phyloP scores from a whole-genome alignment of 208 protist genomes.

The Cochliopodium minus region DNA sequence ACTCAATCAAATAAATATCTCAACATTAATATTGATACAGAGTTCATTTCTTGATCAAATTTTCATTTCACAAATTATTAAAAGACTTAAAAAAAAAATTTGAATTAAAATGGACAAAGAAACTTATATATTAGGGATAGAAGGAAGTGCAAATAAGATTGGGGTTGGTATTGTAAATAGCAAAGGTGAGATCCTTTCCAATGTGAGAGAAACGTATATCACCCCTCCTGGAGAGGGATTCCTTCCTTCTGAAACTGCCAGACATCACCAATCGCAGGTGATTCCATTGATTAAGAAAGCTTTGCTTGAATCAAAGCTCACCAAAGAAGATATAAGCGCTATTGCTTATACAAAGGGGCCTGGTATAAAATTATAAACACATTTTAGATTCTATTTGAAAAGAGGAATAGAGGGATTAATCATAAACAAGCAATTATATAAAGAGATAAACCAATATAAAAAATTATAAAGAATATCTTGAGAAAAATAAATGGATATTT shows the following conservation, averaged over 20 bases:
- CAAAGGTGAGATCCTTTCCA: constrained; percentile 77
- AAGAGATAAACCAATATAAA: too few species aligned
- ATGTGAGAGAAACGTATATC: constrained; percentile 88
- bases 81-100: too few species aligned
- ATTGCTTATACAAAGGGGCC: constrained; percentile 92
- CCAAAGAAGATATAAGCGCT: constrained; percentile 53
- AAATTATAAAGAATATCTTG: too few species aligned
- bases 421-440: too few species aligned
- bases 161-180: constrained; percentile 84
- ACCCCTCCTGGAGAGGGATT: constrained; percentile 92
- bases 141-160: constrained; percentile 32
- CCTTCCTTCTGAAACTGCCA: constrained; percentile 85
- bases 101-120: too few species aligned
- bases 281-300: constrained; percentile 66
- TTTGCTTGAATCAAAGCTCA: constrained; percentile 59
- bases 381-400: constrained; percentile 2
- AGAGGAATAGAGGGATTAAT: neutral
- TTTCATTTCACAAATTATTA: too few species aligned
- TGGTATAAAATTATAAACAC: too few species aligned
- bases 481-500: too few species aligned
- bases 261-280: constrained; percentile 75
- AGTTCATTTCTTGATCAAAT: too few species aligned
- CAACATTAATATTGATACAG: too few species aligned
- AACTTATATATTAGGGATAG: too few species aligned
- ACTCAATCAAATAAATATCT: too few species aligned